Percentiles rank a stretch among this genome's conserved stretches.
Conservation (phyloP, 169 alveolate genomes). For the Eimeria acervulina region DNA sequence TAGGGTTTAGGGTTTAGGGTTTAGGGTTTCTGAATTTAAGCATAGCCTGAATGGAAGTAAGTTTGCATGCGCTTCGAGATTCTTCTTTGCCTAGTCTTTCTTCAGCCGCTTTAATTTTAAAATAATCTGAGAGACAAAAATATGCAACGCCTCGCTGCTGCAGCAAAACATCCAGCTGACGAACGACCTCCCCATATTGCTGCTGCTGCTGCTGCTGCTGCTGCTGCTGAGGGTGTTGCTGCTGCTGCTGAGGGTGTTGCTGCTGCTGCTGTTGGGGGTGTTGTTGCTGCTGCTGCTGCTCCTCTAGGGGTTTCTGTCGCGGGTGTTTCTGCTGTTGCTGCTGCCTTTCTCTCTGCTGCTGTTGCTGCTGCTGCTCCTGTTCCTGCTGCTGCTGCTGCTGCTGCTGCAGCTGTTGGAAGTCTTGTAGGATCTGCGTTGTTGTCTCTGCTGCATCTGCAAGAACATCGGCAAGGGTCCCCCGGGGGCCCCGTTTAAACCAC, state of each 20-base stretch:
- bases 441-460: constrained; percentile 80
- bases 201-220: background rate
- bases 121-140: constrained; percentile 1
- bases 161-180: background rate
- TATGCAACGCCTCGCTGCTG: background rate
- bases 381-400: no score
- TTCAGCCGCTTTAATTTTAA: background rate
- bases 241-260: background rate
- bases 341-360: background rate
- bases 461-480: constrained; percentile 83
- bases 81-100: constrained; percentile 6
- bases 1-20: constrained; percentile 8
- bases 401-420: background rate
- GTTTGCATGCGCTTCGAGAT: constrained; percentile 28
- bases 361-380: background rate
- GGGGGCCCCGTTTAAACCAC: constrained; percentile 85
- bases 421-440: background rate
- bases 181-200: background rate
- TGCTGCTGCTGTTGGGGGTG: background rate
- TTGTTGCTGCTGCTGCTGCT: no score
- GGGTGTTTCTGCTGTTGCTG: background rate
- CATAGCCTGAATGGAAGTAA: constrained; percentile 75
- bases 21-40: background rate
- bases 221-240: background rate
- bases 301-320: no score